phyloP scores from a whole-genome alignment of 163 green algal genomes.

The Prototheca wickerhamii region DNA sequence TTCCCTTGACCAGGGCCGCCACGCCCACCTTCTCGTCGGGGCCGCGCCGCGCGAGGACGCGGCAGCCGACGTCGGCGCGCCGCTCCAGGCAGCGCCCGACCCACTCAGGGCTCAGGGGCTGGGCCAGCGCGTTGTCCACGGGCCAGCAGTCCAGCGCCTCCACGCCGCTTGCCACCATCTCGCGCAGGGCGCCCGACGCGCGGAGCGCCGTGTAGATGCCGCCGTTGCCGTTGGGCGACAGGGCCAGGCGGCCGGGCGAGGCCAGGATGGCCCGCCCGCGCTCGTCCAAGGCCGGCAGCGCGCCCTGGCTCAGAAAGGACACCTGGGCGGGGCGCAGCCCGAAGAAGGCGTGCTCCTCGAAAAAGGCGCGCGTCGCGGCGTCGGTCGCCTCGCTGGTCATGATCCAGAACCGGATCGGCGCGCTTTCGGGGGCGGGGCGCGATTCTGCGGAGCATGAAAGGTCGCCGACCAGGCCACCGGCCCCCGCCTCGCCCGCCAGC shows the following conservation, averaged over 20 bases:
- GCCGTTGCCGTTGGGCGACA: constrained; percentile 89
- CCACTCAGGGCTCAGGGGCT: neutral
- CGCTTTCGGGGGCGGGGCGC: constrained; percentile 11
- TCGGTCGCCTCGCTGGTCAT: constrained; percentile 90
- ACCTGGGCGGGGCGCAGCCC: constrained; percentile 62
- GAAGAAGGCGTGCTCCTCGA: constrained; percentile 63
- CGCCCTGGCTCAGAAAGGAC: constrained; percentile 73
- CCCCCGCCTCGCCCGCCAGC: neutral
- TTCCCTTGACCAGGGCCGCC: constrained; percentile 43
- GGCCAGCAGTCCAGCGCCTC: constrained; percentile 79
- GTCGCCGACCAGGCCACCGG: neutral
- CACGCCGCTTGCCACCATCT: constrained; percentile 59
- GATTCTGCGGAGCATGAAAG: neutral
- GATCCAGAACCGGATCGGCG: constrained; percentile 73
- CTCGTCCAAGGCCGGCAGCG: constrained; percentile 71
- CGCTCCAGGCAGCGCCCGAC: neutral
- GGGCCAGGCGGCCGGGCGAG: constrained; percentile 41
- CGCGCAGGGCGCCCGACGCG: constrained; percentile 33
- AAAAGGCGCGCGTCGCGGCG: constrained; percentile 61
- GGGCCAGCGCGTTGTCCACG: constrained; percentile 87
- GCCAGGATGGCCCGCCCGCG: constrained; percentile 76
- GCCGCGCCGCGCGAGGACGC: constrained; percentile 71
- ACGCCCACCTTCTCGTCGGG: constrained; percentile 89
- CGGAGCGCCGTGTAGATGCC: constrained; percentile 81
- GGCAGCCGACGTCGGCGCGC: constrained; percentile 18